Conservation (phyloP, 805 yeast species). For the Ogataea henricii region DNA sequence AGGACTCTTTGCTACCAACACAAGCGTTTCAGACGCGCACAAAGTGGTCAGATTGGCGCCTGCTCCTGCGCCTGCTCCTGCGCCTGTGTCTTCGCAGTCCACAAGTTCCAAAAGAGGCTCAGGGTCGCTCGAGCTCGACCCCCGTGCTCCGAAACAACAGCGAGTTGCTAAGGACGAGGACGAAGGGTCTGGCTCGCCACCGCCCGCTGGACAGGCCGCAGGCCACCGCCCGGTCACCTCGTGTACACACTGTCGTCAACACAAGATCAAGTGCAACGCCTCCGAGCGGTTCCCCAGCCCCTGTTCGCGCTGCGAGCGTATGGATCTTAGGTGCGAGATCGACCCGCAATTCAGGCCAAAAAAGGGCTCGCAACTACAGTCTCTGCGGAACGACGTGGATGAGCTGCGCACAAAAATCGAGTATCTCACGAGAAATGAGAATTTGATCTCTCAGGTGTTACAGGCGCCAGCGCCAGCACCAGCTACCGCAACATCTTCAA, state of each 20-base stretch:
- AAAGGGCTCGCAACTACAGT: conserved; percentile 87
- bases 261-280: conserved; percentile 91
- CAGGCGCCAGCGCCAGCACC: conserved; percentile 34
- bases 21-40: not conserved
- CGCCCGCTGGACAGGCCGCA: conserved; percentile 33
- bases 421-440: conserved; percentile 64
- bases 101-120: not conserved
- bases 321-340: conserved; percentile 80
- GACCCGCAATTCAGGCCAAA: conserved; percentile 91
- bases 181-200: conserved; percentile 12
- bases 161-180: conserved; percentile 11
- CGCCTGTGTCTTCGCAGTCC: not conserved
- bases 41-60: conserved; percentile 4
- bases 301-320: conserved; percentile 79
- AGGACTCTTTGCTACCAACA: not conserved
- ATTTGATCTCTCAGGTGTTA: conserved; percentile 64
- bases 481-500: not conserved
- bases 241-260: conserved; percentile 93
- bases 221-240: conserved; percentile 89
- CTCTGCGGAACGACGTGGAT: conserved; percentile 81
- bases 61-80: not conserved
- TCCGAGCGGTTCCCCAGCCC: conserved; percentile 78
- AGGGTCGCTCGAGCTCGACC: not conserved
- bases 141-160: not conserved
- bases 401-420: conserved; percentile 75